Evolutionary conservation across 2,329 filamentous ascomycete genomes (phyloP).

Genomic region (Verticillium klebahnii): DNA sequence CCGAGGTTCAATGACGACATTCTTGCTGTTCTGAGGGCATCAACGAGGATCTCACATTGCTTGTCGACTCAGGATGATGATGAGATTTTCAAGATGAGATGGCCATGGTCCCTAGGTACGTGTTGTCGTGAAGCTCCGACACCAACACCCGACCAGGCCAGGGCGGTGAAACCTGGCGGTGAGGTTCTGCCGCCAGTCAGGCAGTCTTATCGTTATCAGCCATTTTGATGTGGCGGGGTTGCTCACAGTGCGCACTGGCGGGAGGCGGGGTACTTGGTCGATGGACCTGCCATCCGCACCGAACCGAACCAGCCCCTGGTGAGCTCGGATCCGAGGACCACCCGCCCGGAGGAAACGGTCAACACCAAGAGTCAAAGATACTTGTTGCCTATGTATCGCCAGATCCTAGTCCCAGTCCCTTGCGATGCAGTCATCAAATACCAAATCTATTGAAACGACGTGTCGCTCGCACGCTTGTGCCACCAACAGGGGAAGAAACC

Average conservation of each 20-base stretch:
- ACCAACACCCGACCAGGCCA: not conserved
- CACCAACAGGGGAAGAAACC: not conserved
- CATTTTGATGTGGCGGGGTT: not conserved
- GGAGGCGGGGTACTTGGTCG: not conserved
- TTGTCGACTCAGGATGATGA: not conserved
- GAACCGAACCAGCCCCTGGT: not conserved
- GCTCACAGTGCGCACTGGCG: not conserved
- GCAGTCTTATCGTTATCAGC: not conserved
- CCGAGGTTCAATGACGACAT: conserved; percentile 43
- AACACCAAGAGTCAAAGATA: not conserved
- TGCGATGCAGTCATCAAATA: not conserved
- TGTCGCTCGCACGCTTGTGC: not conserved
- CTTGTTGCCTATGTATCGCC: not conserved
- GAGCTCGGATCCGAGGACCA: not conserved
- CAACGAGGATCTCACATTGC: not conserved
- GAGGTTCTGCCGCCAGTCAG: conserved; percentile 19
- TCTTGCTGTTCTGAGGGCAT: not conserved
- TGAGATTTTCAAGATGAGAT: not conserved
- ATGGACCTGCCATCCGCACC: not conserved
- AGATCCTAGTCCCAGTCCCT: not conserved
- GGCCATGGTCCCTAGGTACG: not conserved
- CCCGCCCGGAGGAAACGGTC: not conserved
- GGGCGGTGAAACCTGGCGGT: conserved; percentile 23
- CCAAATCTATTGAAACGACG: not conserved
- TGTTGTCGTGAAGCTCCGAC: conserved; percentile 5